Evolutionary conservation across 495 filamentous ascomycete species (phyloP).

Genomic region (Penicillium pancosmium): DNA sequence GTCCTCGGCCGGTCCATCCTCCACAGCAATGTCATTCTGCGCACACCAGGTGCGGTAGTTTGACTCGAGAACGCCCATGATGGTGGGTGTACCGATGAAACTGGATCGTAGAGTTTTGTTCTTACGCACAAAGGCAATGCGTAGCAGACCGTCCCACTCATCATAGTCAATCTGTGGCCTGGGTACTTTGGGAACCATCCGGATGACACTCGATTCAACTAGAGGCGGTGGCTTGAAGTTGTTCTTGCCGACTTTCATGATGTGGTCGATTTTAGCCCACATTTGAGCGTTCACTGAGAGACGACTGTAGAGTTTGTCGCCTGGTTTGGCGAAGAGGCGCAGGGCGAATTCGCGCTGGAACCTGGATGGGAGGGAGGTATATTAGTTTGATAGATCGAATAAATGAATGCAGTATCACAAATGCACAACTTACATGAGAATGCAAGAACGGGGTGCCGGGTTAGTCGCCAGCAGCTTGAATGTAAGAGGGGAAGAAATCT

Average conservation of each 20-base stretch:
- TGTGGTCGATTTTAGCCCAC: constrained; percentile 84
- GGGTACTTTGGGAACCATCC: constrained; percentile 77
- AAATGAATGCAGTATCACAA: constrained; percentile 3
- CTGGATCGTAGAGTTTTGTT: constrained; percentile 77
- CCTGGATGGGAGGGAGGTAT: constrained; percentile 14
- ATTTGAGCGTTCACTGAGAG: constrained; percentile 92
- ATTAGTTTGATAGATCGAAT: constrained; percentile 14
- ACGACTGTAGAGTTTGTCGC: constrained; percentile 83
- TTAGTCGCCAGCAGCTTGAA: constrained; percentile 83
- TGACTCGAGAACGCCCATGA: constrained; percentile 77
- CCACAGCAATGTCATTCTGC: constrained; percentile 74
- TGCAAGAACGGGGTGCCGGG: constrained; percentile 72
- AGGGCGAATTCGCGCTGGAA: constrained; percentile 76
- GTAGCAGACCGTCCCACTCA: constrained; percentile 89
- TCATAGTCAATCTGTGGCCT: constrained; percentile 86
- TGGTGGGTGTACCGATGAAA: constrained; percentile 74
- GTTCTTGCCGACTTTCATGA: constrained; percentile 90
- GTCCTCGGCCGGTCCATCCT: constrained; percentile 63
- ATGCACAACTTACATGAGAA: constrained; percentile 73
- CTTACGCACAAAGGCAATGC: constrained; percentile 79
- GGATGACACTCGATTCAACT: constrained; percentile 84
- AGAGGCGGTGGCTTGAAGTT: constrained; percentile 94
- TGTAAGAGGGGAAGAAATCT: constrained; percentile 89
- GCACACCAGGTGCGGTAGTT: constrained; percentile 92
- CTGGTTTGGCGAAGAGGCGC: constrained; percentile 73